A percentile compares a stretch with the other conserved stretches of the same genome.
Conservation (phyloP, 1,139 yeast species). For the Magnusiomyces suaveolens region DNA sequence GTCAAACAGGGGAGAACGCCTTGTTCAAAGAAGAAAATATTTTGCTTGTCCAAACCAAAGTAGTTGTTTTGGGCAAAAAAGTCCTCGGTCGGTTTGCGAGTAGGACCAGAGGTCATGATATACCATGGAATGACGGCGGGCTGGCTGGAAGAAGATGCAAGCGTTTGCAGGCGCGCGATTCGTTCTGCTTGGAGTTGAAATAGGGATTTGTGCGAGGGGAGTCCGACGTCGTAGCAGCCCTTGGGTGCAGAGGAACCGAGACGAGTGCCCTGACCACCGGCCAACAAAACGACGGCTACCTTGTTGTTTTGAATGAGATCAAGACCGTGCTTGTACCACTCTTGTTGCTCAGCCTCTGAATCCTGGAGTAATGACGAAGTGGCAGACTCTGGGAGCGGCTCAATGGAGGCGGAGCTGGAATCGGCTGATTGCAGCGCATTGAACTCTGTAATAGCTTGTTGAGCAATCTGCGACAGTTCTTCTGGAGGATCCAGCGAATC, state of each 20-base stretch:
- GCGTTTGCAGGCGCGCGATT: slow-evolving; percentile 49
- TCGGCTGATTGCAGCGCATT: slow-evolving; percentile 8
- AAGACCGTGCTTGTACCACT: slow-evolving; percentile 56
- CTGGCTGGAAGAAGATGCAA: slow-evolving; percentile 36
- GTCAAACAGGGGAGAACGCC: slow-evolving; percentile 91
- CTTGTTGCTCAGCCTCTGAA: slow-evolving; percentile 14
- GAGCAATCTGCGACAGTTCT: slow-evolving; percentile 26
- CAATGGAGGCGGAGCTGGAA: slow-evolving; percentile 16
- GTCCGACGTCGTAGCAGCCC: slow-evolving; percentile 82
- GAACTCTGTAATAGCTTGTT: slow-evolving; percentile 18
- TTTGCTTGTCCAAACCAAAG: slow-evolving; percentile 56
- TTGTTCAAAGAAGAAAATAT: slow-evolving; percentile 79
- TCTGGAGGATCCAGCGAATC: slow-evolving; percentile 30
- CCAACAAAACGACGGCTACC: slow-evolving; percentile 86
- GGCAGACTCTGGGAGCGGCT: slow-evolving; percentile 32
- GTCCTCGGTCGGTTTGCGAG: slow-evolving; percentile 62
- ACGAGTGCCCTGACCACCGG: slow-evolving; percentile 98
- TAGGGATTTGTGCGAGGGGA: slow-evolving; percentile 75
- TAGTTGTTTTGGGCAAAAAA: slow-evolving; percentile 53
- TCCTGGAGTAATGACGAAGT: slow-evolving; percentile 31
- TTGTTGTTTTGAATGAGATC: slow-evolving; percentile 58
- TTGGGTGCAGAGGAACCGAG: slow-evolving; percentile 84
- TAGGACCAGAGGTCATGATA: slow-evolving; percentile 93
- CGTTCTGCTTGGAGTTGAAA: slow-evolving; percentile 93
- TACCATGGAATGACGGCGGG: slow-evolving; percentile 58